Evolutionary conservation across 371 early-diverging fungal genomes (phyloP).

Genomic region (Coemansia sp.): DNA sequence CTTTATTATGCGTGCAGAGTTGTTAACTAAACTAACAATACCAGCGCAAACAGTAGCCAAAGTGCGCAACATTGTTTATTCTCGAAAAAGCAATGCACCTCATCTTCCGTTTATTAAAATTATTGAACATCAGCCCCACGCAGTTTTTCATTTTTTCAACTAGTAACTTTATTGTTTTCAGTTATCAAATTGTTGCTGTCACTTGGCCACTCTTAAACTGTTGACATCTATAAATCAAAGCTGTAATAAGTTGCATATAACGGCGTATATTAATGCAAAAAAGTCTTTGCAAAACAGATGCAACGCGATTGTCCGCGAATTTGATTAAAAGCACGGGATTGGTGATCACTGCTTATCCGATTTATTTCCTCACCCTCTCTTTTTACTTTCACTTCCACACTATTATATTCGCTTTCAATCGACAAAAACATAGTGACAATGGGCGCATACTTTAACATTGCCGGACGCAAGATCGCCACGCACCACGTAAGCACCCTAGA

Average conservation of each 20-base stretch:
- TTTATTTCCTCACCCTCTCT: not conserved
- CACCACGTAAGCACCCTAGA: constrained; percentile 50
- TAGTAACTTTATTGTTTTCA: not conserved
- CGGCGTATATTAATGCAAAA: too few species aligned
- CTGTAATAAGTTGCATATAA: too few species aligned
- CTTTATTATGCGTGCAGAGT: not conserved
- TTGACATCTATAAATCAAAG: too few species aligned
- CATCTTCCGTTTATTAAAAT: not conserved
- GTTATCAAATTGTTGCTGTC: too few species aligned
- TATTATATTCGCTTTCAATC: not conserved
- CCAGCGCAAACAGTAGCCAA: not conserved
- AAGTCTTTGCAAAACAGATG: too few species aligned
- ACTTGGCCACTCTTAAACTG: too few species aligned
- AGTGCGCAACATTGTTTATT: not conserved
- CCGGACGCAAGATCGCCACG: constrained; percentile 53
- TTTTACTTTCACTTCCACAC: not conserved
- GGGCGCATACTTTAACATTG: constrained; percentile 52
- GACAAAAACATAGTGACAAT: constrained; percentile 10
- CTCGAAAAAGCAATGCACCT: not conserved
- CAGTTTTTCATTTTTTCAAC: not conserved
- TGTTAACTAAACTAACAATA: not conserved
- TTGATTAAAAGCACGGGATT: not conserved
- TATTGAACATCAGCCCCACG: not conserved
- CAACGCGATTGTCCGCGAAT: not conserved
- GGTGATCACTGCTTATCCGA: not conserved